Percentiles rank a stretch among this genome's conserved stretches.
Conservation (phyloP, 139 green algal genomes). For the Chlamydomonas eustigma region DNA sequence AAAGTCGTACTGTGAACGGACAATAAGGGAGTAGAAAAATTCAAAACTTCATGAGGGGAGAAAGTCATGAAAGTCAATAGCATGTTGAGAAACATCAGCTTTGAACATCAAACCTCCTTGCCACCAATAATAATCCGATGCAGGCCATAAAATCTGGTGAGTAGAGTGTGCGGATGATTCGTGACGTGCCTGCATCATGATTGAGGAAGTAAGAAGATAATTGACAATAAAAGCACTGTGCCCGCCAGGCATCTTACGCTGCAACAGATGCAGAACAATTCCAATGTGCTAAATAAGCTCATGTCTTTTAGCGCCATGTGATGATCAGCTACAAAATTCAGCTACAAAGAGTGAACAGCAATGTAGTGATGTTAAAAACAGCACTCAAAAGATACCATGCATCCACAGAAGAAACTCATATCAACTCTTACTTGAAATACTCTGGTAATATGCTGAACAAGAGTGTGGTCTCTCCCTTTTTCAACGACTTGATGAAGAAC, state of each 20-base stretch:
- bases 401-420: not conserved
- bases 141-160: slow-evolving; percentile 86
- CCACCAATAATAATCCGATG: slow-evolving; percentile 54
- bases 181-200: slow-evolving; percentile 5
- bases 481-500: slow-evolving; percentile 58
- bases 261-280: not conserved
- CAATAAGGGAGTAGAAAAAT: not conserved
- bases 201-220: too few species aligned
- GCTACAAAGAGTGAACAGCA: not conserved
- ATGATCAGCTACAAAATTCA: not conserved
- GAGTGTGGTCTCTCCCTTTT: slow-evolving; percentile 49
- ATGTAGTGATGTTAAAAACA: not conserved
- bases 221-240: too few species aligned
- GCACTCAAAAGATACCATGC: not conserved
- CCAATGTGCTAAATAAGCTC: not conserved
- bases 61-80: not conserved
- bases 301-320: not conserved
- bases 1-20: slow-evolving; percentile 43
- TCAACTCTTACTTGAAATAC: slow-evolving; percentile 3
- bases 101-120: not conserved
- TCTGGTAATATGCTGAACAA: slow-evolving; percentile 18
- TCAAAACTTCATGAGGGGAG: not conserved
- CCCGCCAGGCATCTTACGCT: not conserved
- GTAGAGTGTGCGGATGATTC: slow-evolving; percentile 67
- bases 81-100: not conserved